Evolutionary conservation across 2,329 filamentous ascomycete species (phyloP).

Genomic region (Juglanconis sp.): DNA sequence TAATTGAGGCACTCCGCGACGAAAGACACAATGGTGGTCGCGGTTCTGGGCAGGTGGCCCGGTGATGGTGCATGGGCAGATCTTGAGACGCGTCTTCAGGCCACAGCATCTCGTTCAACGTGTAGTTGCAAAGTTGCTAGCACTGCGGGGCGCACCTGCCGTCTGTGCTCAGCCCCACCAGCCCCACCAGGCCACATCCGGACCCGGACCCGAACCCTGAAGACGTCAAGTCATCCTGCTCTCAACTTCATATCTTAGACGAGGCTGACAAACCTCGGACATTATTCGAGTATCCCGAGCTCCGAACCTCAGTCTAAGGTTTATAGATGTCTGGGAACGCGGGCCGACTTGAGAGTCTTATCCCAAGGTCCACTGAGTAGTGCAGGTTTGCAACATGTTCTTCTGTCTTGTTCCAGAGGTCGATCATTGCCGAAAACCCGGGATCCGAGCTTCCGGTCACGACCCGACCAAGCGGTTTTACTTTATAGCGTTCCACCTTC

Average conservation of each 20-base stretch:
- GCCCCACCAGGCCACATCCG: neutral
- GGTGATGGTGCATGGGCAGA: neutral
- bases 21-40: too few relatives aligned
- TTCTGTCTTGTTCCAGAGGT: neutral
- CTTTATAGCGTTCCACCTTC: too few relatives aligned
- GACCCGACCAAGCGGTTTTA: too few relatives aligned
- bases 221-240: neutral
- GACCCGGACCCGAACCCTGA: neutral
- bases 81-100: neutral
- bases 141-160: neutral
- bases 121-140: slow-evolving; percentile 8
- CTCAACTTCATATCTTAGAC: neutral
- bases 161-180: too few relatives aligned
- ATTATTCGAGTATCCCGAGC: neutral
- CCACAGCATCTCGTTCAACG: neutral
- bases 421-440: neutral
- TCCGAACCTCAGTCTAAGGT: neutral
- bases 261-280: neutral
- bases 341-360: neutral
- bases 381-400: neutral
- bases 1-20: too few relatives aligned
- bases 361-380: neutral
- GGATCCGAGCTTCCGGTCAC: too few relatives aligned
- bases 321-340: neutral
- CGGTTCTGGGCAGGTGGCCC: too few relatives aligned